Conservation (phyloP, 2,329 filamentous ascomycete genomes). For the Setomelanomma holmii region DNA sequence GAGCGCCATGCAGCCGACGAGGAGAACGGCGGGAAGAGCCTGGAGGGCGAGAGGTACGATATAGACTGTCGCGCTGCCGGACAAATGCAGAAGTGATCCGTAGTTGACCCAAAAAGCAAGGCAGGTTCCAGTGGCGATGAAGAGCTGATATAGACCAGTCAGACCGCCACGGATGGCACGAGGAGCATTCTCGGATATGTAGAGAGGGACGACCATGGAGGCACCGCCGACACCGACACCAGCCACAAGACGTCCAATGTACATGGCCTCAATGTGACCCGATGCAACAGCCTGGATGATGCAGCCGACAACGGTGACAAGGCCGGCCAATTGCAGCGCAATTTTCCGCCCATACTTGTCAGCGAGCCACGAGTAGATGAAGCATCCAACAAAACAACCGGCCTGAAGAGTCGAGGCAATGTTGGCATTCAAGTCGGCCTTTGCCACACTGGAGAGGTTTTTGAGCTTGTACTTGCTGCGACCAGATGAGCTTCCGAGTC, state of each 20-base stretch:
- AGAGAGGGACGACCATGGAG: constrained; percentile 66
- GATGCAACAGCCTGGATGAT: constrained; percentile 69
- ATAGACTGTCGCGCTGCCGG: constrained; percentile 60
- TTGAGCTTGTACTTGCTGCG: constrained; percentile 62
- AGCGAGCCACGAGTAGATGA: constrained; percentile 63
- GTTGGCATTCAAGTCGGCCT: constrained; percentile 67
- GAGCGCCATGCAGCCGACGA: constrained; percentile 67
- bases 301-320: constrained; percentile 67
- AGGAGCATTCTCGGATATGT: constrained; percentile 67
- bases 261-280: constrained; percentile 68
- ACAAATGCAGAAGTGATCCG: constrained; percentile 55
- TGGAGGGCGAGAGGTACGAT: constrained; percentile 71
- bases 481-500: neutral
- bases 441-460: constrained; percentile 48
- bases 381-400: constrained; percentile 70
- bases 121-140: constrained; percentile 61
- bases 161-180: constrained; percentile 66
- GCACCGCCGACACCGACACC: constrained; percentile 61
- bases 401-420: constrained; percentile 76
- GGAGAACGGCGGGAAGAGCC: constrained; percentile 66
- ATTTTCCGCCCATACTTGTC: constrained; percentile 64
- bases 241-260: constrained; percentile 67
- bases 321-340: constrained; percentile 63
- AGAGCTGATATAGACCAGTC: constrained; percentile 67
- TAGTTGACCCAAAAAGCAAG: constrained; percentile 64